These are phyloP conservation scores for Trichocladium antarcticum DNA, from an alignment of 495 filamentous ascomycete species.

Conservation along the genomic window DNA sequence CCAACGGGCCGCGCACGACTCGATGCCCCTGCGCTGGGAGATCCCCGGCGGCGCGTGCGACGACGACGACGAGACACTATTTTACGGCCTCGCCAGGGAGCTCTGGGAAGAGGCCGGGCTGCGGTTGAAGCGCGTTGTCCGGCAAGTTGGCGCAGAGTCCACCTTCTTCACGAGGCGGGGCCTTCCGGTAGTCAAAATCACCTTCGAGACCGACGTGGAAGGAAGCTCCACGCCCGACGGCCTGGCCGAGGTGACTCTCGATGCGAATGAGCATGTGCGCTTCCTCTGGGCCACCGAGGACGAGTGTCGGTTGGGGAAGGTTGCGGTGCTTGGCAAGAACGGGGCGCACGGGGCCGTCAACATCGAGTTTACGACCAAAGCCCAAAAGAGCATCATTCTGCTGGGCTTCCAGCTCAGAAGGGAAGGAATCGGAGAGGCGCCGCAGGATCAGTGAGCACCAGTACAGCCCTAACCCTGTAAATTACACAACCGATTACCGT, in stretches of 20 bases:
- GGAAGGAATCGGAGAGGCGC: not conserved
- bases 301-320: slow-evolving; percentile 24
- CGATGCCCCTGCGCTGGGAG: slow-evolving; percentile 42
- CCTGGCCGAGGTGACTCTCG: slow-evolving; percentile 25
- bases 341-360: slow-evolving; percentile 15
- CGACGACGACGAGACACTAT: slow-evolving; percentile 36
- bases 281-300: slow-evolving; percentile 37
- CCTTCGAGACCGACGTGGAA: slow-evolving; percentile 32
- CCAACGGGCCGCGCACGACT: slow-evolving; percentile 42
- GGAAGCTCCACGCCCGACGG: not conserved
- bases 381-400: slow-evolving; percentile 19
- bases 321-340: not conserved
- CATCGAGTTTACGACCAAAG: slow-evolving; percentile 24
- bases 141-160: slow-evolving; percentile 24
- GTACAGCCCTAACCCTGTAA: slow-evolving; percentile 2
- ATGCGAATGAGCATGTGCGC: slow-evolving; percentile 35
- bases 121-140: slow-evolving; percentile 25
- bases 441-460: not conserved
- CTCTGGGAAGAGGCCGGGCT: slow-evolving; percentile 48
- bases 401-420: slow-evolving; percentile 25
- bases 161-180: slow-evolving; percentile 33
- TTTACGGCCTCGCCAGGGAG: slow-evolving; percentile 41
- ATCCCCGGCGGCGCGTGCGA: slow-evolving; percentile 47
- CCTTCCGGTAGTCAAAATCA: slow-evolving; percentile 25
- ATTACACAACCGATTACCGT: no score